These are phyloP conservation scores for Phoenix roebelenii DNA, from an alignment of 176 grass and related monocot genomes.

Conservation along the genomic window DNA sequence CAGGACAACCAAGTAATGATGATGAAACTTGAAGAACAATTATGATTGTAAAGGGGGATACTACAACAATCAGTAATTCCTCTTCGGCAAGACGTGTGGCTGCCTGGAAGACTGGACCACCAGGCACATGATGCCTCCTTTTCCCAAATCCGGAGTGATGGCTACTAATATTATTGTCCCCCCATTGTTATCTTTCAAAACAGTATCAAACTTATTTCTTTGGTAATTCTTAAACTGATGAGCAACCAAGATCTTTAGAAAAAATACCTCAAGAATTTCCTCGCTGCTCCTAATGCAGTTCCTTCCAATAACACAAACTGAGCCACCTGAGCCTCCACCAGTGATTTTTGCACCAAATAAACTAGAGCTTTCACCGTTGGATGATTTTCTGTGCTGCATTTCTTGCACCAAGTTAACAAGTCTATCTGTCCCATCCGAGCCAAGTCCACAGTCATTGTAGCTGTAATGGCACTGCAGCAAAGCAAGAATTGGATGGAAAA, in stretches of 20 bases:
- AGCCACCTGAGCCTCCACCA: conserved; percentile 78
- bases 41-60: no score
- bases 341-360: conserved; percentile 93
- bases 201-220: no score
- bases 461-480: conserved; percentile 78
- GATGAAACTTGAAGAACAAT: no score
- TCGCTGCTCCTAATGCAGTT: conserved; percentile 78
- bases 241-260: not conserved
- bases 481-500: not conserved
- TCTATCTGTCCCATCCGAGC: conserved; percentile 77
- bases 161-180: no score
- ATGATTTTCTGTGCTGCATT: conserved; percentile 64
- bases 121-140: no score
- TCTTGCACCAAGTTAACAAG: conserved; percentile 90
- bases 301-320: conserved; percentile 68
- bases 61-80: no score
- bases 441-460: conserved; percentile 83
- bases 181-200: no score
- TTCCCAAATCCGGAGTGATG: no score
- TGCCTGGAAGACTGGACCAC: no score
- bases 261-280: conserved; percentile 64
- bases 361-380: conserved; percentile 26
- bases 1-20: no score
- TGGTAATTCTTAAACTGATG: no score
- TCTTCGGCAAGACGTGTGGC: no score